Conservation (phyloP, 2,329 filamentous ascomycete genomes). For the Penicillium sp. region DNA sequence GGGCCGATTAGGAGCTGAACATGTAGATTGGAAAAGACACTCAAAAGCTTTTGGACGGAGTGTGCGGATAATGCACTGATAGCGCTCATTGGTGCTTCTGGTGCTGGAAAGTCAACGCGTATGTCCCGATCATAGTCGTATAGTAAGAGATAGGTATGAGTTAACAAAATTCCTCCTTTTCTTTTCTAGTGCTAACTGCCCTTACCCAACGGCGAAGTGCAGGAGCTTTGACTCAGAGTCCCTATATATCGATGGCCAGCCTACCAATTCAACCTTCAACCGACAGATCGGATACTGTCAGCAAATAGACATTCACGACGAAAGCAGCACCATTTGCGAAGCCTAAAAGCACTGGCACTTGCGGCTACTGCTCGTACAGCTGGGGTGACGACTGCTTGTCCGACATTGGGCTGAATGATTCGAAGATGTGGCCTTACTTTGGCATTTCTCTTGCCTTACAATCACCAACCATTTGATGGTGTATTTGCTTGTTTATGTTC, state of each 20-base stretch:
- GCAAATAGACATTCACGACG: constrained; percentile 68
- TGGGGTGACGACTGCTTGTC: constrained; percentile 38
- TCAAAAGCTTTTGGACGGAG: constrained; percentile 61
- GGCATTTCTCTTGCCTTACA: constrained; percentile 36
- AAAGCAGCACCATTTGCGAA: constrained; percentile 64
- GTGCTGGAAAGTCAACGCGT: constrained; percentile 65
- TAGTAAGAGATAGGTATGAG: constrained; percentile 40
- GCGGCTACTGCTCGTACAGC: constrained; percentile 77
- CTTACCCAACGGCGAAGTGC: constrained; percentile 66
- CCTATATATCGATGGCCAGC: constrained; percentile 64
- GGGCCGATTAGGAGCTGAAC: constrained; percentile 65
- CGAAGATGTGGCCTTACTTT: constrained; percentile 39
- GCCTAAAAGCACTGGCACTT: constrained; percentile 64
- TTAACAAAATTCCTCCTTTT: not conserved
- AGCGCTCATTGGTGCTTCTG: constrained; percentile 75
- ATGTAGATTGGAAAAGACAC: constrained; percentile 63
- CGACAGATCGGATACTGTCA: constrained; percentile 68
- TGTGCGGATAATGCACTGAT: constrained; percentile 75
- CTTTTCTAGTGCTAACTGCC: constrained; percentile 62
- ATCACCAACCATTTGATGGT: constrained; percentile 39
- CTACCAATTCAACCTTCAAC: constrained; percentile 61
- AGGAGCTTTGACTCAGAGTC: constrained; percentile 62
- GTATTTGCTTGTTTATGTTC: constrained; percentile 36
- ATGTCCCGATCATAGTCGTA: constrained; percentile 9
- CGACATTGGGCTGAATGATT: constrained; percentile 31